phyloP scores from a whole-genome alignment of 2,329 filamentous ascomycete genomes.

The Penicillium sclerotigenum region DNA sequence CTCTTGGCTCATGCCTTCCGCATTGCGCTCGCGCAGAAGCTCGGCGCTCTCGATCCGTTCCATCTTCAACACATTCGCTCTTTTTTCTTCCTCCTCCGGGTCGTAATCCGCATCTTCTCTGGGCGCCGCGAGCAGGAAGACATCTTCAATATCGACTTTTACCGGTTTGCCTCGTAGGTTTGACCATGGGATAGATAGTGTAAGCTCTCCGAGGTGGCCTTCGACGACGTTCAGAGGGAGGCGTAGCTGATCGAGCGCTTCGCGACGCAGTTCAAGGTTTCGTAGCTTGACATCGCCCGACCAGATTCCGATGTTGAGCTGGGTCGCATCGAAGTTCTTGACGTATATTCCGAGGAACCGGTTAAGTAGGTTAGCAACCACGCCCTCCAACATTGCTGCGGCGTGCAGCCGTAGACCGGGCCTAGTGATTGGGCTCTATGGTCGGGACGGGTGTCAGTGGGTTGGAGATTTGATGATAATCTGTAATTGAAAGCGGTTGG shows the following conservation, averaged over 20 bases:
- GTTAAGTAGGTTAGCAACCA: conserved; percentile 96
- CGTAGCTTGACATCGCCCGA: conserved; percentile 94
- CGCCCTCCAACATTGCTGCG: conserved; percentile 85
- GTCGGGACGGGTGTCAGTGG: conserved; percentile 12
- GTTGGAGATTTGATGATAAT: conserved; percentile 9
- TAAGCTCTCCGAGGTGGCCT: conserved; percentile 88
- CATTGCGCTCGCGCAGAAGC: conserved; percentile 83
- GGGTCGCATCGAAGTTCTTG: conserved; percentile 96
- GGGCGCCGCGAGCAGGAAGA: conserved; percentile 89
- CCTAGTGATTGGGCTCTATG: conserved; percentile 46
- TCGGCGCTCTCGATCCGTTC: conserved; percentile 97
- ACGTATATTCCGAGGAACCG: conserved; percentile 99
- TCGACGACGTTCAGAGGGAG: conserved; percentile 95
- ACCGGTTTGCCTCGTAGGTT: conserved; percentile 93
- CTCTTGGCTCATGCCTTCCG: conserved; percentile 89
- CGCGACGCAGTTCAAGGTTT: conserved; percentile 85
- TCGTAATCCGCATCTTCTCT: conserved; percentile 95
- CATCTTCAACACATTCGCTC: conserved; percentile 92
- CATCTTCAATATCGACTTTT: conserved; percentile 92
- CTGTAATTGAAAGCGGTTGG: conserved; percentile 9
- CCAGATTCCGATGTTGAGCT: conserved; percentile 99
- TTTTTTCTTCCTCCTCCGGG: conserved; percentile 82
- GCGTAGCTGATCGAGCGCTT: conserved; percentile 95
- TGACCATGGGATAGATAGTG: conserved; percentile 93
- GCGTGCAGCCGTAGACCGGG: conserved; percentile 68